A percentile compares a stretch with the other conserved stretches of the same genome.
Conservation (phyloP, 208 protist genomes). For the Acanthamoeba triangularis region DNA sequence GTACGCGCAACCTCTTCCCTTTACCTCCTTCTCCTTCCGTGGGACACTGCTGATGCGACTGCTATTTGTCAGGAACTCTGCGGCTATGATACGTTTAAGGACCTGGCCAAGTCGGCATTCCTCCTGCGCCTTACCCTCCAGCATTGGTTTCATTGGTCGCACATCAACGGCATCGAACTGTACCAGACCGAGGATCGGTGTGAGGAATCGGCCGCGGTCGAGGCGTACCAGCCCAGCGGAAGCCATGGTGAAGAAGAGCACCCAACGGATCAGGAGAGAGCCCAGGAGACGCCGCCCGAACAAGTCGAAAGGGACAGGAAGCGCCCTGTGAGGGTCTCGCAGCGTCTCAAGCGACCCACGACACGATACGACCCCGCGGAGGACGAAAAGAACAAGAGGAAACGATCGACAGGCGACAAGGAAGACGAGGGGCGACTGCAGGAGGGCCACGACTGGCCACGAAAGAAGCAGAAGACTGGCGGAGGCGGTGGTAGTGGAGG, state of each 20-base stretch:
- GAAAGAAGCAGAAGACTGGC: no score
- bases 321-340: no score
- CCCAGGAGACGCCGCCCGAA: no score
- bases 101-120: background rate
- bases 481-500: background rate
- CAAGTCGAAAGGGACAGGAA: no score
- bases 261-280: background rate
- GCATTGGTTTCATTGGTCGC: background rate
- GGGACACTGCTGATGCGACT: no score
- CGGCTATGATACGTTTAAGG: background rate
- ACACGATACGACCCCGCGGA: no score
- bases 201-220: background rate
- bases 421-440: no score
- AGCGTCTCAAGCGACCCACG: no score
- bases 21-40: no score
- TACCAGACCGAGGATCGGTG: background rate
- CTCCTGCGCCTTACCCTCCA: background rate
- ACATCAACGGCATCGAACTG: background rate
- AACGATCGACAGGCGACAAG: no score
- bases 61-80: background rate
- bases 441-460: no score
- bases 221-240: background rate
- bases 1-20: background rate
- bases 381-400: no score
- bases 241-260: background rate